These are phyloP conservation scores for Bryoglossum gracile DNA, from an alignment of 495 filamentous ascomycete genomes.

Conservation along the genomic window DNA sequence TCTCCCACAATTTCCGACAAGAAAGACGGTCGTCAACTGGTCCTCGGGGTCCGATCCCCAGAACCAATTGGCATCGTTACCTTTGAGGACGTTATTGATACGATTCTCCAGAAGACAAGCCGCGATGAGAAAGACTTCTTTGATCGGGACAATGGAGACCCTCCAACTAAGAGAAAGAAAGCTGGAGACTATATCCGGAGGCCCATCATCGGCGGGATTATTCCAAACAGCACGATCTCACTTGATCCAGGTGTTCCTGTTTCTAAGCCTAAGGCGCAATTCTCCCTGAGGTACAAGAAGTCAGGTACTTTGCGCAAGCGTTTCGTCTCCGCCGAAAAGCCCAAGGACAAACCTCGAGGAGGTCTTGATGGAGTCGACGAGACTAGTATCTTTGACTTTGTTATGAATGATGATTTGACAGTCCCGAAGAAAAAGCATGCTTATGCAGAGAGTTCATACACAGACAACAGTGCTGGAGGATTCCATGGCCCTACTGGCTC, in stretches of 20 bases:
- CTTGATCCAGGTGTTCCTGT: neutral
- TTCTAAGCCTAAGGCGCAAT: neutral
- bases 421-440: neutral
- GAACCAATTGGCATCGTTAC: slow-evolving; percentile 23
- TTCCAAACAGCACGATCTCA: neutral
- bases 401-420: neutral
- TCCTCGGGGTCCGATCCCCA: slow-evolving; percentile 9
- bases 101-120: slow-evolving; percentile 19
- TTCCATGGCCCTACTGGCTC: slow-evolving; percentile 5
- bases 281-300: neutral
- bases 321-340: neutral
- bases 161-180: slow-evolving; percentile 12
- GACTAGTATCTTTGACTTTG: neutral
- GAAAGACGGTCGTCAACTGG: neutral
- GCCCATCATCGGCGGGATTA: neutral
- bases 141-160: neutral
- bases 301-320: slow-evolving; percentile 4
- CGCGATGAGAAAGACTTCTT: slow-evolving; percentile 21
- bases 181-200: slow-evolving; percentile 1
- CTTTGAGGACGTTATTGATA: slow-evolving; percentile 20
- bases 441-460: slow-evolving; percentile 13
- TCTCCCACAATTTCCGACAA: neutral
- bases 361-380: slow-evolving; percentile 16
- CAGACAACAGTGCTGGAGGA: slow-evolving; percentile 16
- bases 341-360: too few relatives aligned